Percentiles rank a stretch among this genome's conserved stretches.
Evolutionary conservation across 1,284 basidiomycete genomes (phyloP).

Genomic region (Ustilago loliicola): DNA sequence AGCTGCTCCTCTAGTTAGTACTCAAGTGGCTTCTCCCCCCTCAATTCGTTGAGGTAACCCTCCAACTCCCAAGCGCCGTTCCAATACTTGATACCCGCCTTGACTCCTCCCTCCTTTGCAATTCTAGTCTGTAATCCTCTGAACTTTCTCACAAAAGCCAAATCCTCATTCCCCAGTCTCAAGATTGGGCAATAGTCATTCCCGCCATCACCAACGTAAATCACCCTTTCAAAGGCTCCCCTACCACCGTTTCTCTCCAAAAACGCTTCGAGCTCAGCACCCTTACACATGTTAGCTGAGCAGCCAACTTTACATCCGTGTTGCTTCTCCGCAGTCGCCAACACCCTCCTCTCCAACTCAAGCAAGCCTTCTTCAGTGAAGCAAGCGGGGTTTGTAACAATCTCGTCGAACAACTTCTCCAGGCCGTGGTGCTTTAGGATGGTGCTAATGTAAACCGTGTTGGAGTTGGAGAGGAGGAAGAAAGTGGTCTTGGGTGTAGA

Average conservation of each 20-base stretch:
- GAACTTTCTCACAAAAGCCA: slow-evolving; percentile 66
- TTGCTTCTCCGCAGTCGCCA: slow-evolving; percentile 77
- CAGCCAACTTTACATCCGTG: slow-evolving; percentile 90
- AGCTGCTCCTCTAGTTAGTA: too few relatives aligned
- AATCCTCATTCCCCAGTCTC: slow-evolving; percentile 74
- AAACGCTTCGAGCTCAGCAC: slow-evolving; percentile 88
- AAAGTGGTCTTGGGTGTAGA: slow-evolving; percentile 73
- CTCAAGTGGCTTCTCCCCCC: slow-evolving; percentile 27
- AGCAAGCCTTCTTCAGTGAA: slow-evolving; percentile 83
- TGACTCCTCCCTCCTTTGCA: slow-evolving; percentile 53
- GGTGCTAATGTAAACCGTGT: slow-evolving; percentile 91
- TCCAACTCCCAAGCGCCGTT: slow-evolving; percentile 69
- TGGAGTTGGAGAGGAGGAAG: slow-evolving; percentile 93
- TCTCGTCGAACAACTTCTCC: slow-evolving; percentile 79
- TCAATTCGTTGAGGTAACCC: slow-evolving; percentile 45
- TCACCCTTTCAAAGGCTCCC: slow-evolving; percentile 79
- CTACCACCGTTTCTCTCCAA: slow-evolving; percentile 78
- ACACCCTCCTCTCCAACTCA: slow-evolving; percentile 81
- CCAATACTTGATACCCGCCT: slow-evolving; percentile 66
- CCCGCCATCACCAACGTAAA: slow-evolving; percentile 93
- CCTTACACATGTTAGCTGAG: slow-evolving; percentile 98
- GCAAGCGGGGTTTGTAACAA: slow-evolving; percentile 92
- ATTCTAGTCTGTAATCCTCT: slow-evolving; percentile 67
- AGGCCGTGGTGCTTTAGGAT: slow-evolving; percentile 53
- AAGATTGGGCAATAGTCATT: slow-evolving; percentile 96